A percentile compares a stretch with the other conserved stretches of the same genome.
These are phyloP conservation scores for Cytospora paraplurivora DNA, from an alignment of 2,329 filamentous ascomycete genomes.

Conservation along the genomic window DNA sequence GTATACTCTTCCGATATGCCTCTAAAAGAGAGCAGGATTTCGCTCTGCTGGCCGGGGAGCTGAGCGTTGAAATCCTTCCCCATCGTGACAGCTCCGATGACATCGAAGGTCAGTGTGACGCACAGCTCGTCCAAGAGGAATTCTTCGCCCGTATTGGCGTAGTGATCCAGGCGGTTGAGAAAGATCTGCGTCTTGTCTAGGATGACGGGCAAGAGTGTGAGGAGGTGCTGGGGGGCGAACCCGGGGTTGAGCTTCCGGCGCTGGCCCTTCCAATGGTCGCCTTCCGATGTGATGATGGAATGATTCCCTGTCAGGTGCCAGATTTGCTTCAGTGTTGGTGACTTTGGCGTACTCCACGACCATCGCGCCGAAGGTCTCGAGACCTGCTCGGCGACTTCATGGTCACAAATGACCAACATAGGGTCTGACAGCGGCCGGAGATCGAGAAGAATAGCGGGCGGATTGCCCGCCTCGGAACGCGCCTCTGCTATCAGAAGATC, in stretches of 20 bases:
- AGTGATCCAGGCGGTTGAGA: constrained; percentile 36
- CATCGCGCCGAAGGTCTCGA: constrained; percentile 37
- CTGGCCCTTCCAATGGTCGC: constrained; percentile 38
- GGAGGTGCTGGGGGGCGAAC: constrained; percentile 44
- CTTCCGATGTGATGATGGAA: constrained; percentile 33
- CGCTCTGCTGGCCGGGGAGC: constrained; percentile 19
- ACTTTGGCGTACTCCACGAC: constrained; percentile 40
- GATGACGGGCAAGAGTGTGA: constrained; percentile 41
- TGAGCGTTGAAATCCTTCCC: constrained; percentile 23
- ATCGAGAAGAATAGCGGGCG: constrained; percentile 41
- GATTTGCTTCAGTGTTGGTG: constrained; percentile 35
- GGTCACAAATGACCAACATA: constrained; percentile 38
- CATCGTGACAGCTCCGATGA: constrained; percentile 35
- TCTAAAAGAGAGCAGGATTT: constrained; percentile 21
- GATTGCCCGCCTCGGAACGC: constrained; percentile 35
- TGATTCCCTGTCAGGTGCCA: constrained; percentile 33
- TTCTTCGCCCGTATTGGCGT: constrained; percentile 33
- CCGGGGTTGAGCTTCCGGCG: constrained; percentile 43
- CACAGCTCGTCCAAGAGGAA: constrained; percentile 37
- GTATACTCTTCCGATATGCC: constrained; percentile 11
- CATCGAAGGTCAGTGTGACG: constrained; percentile 43
- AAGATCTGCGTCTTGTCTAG: constrained; percentile 40
- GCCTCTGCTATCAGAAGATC: constrained; percentile 31
- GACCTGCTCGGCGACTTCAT: constrained; percentile 43
- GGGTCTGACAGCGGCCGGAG: constrained; percentile 39